These are phyloP conservation scores for Physcomitrium patens DNA, from an alignment of 225 moss, liverwort and hornwort genomes.

Conservation along the genomic window DNA sequence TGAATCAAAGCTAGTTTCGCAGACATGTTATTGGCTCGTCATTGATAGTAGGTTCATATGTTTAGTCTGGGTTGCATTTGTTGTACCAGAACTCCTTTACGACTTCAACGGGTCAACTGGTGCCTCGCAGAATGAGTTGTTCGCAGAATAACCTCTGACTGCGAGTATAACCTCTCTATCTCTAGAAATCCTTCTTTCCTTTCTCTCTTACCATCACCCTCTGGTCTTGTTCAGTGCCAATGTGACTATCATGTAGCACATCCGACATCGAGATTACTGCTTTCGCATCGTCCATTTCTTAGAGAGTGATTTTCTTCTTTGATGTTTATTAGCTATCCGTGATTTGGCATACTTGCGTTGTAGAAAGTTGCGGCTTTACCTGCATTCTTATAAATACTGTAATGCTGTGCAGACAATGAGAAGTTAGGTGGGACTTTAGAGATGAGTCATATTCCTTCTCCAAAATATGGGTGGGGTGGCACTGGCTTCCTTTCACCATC, in stretches of 20 bases:
- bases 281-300: background rate
- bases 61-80: conserved; percentile 12
- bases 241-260: conserved; percentile 1
- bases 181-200: too few species aligned
- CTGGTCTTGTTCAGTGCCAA: background rate
- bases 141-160: background rate
- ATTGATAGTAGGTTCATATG: background rate
- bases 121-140: background rate
- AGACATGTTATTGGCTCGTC: conserved; percentile 32
- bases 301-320: background rate
- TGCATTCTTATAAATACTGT: conserved; percentile 1
- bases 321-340: background rate
- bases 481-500: conserved; percentile 49
- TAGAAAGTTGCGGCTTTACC: background rate
- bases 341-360: background rate
- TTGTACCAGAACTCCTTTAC: background rate
- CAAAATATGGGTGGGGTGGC: conserved; percentile 42
- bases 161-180: background rate
- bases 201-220: too few species aligned
- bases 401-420: conserved; percentile 39
- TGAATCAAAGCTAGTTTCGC: conserved; percentile 29
- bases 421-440: conserved; percentile 46
- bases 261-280: conserved; percentile 10
- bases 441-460: conserved; percentile 23
- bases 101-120: background rate